Evolutionary conservation across 139 green algal genomes (phyloP).

Genomic region (Asterochloris erici): DNA sequence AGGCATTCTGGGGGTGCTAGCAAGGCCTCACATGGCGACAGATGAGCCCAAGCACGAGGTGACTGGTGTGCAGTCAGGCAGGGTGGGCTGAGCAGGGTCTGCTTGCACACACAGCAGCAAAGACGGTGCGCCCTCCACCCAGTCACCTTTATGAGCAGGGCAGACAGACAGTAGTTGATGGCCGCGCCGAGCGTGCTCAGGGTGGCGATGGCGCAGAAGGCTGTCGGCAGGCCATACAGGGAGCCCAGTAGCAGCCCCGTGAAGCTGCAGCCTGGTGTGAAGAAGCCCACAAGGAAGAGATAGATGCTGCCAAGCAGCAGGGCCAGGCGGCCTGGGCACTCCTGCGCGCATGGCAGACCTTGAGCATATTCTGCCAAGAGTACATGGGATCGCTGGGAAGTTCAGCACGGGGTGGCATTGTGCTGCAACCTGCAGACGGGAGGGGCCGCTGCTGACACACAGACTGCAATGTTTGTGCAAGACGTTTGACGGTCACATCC

Average conservation of each 20-base stretch:
- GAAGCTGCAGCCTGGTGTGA: constrained; percentile 39
- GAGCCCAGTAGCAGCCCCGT: constrained; percentile 42
- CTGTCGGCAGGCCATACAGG: constrained; percentile 24
- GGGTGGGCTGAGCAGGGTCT: no score
- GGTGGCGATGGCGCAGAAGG: constrained; percentile 10
- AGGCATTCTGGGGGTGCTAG: not conserved
- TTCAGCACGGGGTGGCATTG: not conserved
- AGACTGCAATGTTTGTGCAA: not conserved
- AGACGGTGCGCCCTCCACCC: not conserved
- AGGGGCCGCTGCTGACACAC: not conserved
- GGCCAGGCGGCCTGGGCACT: not conserved
- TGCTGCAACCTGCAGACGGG: not conserved
- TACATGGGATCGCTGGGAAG: not conserved
- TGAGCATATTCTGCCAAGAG: not conserved
- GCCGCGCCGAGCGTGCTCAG: constrained; percentile 15
- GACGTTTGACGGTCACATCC: not conserved
- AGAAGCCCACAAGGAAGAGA: constrained; percentile 20
- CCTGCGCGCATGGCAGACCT: not conserved
- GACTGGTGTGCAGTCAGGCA: no score
- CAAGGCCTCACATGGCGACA: not conserved
- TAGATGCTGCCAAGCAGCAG: not conserved
- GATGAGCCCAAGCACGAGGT: not conserved
- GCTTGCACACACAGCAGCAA: no score
- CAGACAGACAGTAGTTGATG: constrained; percentile 21
- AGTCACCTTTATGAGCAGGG: constrained; percentile 12